Evolutionary conservation across 228 moss, liverwort and hornwort genomes (phyloP).

Genomic region (Sphagnum fallax): DNA sequence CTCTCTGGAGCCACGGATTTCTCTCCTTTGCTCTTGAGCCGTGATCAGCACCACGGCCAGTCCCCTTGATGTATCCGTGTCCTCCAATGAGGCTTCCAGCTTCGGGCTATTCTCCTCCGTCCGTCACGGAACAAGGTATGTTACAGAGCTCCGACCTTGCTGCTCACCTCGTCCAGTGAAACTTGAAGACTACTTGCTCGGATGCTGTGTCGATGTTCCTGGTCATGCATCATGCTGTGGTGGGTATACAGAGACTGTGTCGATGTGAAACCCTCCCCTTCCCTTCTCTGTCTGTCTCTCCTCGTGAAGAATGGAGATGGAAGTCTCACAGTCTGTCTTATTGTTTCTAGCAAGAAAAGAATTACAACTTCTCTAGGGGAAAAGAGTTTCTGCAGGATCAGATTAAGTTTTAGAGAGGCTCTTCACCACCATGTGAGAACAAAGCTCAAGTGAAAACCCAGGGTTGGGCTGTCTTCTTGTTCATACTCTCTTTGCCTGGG

Average conservation of each 20-base stretch:
- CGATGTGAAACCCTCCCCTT: not conserved
- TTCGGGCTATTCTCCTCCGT: slow-evolving; percentile 54
- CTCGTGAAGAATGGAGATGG: too few relatives aligned
- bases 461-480: not conserved
- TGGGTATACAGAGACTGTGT: not conserved
- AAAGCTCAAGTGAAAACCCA: not conserved
- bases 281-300: not conserved
- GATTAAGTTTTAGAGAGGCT: not conserved
- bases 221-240: not conserved
- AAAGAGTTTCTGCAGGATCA: not conserved
- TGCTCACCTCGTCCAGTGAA: not conserved
- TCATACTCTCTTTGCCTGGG: not conserved
- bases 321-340: too few relatives aligned
- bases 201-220: not conserved
- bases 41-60: slow-evolving; percentile 10
- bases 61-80: slow-evolving; percentile 50
- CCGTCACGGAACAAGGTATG: slow-evolving; percentile 49
- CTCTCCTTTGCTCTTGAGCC: not conserved
- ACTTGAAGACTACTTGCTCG: slow-evolving; percentile 2
- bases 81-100: slow-evolving; percentile 61
- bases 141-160: not conserved
- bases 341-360: too few relatives aligned
- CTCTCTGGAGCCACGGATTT: slow-evolving; percentile 4
- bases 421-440: not conserved
- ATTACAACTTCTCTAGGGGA: not conserved